Conservation (phyloP, 805 yeast genomes). For the Ogataea saltuana region DNA sequence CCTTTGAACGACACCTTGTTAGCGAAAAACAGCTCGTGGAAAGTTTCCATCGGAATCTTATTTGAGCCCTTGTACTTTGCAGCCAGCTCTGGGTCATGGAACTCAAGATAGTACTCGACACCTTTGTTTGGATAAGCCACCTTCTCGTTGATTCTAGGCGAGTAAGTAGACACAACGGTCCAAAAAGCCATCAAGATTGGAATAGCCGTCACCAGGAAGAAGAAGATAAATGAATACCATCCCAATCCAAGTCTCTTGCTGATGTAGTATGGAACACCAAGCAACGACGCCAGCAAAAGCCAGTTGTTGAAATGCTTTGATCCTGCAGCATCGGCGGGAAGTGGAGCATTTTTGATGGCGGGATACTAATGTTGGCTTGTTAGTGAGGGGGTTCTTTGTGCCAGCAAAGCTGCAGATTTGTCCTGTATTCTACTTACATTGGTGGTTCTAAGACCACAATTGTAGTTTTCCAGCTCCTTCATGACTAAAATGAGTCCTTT, state of each 20-base stretch:
- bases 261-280: conserved; percentile 61
- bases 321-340: conserved; percentile 92
- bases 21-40: conserved; percentile 83
- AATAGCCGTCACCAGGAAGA: conserved; percentile 52
- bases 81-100: conserved; percentile 71
- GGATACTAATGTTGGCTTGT: conserved; percentile 44
- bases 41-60: conserved; percentile 90
- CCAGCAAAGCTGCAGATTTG: not conserved
- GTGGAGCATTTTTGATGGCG: conserved; percentile 79
- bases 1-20: conserved; percentile 86
- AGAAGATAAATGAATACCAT: conserved; percentile 62
- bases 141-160: conserved; percentile 81
- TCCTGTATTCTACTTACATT: conserved; percentile 35
- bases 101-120: conserved; percentile 76
- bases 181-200: conserved; percentile 83
- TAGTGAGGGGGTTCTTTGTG: not conserved
- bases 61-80: conserved; percentile 67
- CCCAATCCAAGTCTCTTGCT: conserved; percentile 72
- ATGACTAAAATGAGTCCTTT: conserved; percentile 6
- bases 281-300: conserved; percentile 48
- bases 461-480: conserved; percentile 30
- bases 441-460: conserved; percentile 54
- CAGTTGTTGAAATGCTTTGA: conserved; percentile 71
- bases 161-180: conserved; percentile 72
- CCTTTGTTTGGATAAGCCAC: conserved; percentile 75